phyloP scores from a whole-genome alignment of 108 stramenopile genomes.

The Nitzschia inconspicua region DNA sequence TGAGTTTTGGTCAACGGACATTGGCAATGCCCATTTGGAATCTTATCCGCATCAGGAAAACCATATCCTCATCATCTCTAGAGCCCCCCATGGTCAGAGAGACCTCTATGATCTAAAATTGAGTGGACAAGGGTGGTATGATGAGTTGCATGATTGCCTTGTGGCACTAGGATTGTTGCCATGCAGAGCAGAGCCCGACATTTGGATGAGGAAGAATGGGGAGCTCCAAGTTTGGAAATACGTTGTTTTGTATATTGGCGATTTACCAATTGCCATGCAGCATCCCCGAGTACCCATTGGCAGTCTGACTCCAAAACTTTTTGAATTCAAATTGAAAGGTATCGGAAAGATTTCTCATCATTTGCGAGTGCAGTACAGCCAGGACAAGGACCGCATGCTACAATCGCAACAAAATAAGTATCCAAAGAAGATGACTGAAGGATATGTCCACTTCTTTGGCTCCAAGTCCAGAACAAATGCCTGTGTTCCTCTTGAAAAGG shows the following conservation, averaged over 20 bases:
- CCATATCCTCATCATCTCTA: constrained; percentile 17
- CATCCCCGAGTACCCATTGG: constrained; percentile 11
- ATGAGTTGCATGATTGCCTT: constrained; percentile 8
- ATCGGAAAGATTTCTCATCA: not conserved
- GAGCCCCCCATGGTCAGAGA: no score
- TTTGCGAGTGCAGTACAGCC: not conserved
- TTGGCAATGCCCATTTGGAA: no score
- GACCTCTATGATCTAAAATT: constrained; percentile 33
- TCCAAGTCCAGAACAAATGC: constrained; percentile 7
- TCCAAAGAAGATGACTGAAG: constrained; percentile 19
- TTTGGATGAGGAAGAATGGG: no score
- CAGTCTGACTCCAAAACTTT: not conserved
- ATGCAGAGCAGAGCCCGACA: constrained; percentile 29
- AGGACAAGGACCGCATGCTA: constrained; percentile 13
- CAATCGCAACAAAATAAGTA: not conserved
- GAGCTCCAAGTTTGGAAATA: constrained; percentile 30
- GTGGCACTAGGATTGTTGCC: constrained; percentile 21
- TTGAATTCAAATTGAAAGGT: constrained; percentile 33
- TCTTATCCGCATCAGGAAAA: constrained; percentile 18
- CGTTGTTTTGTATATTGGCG: constrained; percentile 26
- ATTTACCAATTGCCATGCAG: no score
- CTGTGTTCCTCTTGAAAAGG: constrained; percentile 6
- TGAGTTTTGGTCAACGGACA: constrained; percentile 21
- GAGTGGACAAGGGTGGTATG: not conserved
- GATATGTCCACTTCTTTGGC: constrained; percentile 25